phyloP scores from a whole-genome alignment of 192 early-diverging fungal genomes.

The Coemansia sp. region DNA sequence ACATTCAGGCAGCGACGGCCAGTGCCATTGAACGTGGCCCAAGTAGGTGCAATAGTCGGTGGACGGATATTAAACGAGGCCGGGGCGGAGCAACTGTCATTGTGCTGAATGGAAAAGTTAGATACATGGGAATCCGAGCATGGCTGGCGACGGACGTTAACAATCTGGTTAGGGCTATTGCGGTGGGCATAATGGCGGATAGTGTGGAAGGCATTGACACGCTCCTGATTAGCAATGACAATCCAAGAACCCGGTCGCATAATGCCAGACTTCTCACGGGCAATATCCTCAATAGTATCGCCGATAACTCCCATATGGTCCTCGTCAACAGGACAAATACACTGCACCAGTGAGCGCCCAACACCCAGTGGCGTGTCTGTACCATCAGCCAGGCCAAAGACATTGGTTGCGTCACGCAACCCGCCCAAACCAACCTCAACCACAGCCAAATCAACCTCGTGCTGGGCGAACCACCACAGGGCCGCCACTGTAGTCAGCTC shows the following conservation, averaged over 20 bases:
- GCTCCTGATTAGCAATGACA: conserved; percentile 39
- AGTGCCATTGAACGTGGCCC: conserved; percentile 43
- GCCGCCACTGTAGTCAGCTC: conserved; percentile 67
- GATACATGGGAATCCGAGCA: conserved; percentile 35
- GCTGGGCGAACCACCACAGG: conserved; percentile 59
- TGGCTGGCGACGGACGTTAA: conserved; percentile 48
- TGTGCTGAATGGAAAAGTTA: conserved; percentile 22
- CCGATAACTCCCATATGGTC: conserved; percentile 79
- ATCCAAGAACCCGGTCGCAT: conserved; percentile 56
- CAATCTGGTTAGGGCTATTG: conserved; percentile 30
- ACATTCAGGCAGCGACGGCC: conserved; percentile 37
- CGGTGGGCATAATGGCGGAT: conserved; percentile 39
- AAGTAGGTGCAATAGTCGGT: conserved; percentile 12
- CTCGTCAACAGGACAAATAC: conserved; percentile 66
- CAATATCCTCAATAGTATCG: conserved; percentile 63
- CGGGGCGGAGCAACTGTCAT: background rate
- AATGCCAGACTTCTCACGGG: conserved; percentile 78
- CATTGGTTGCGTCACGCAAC: conserved; percentile 78
- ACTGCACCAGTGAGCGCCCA: conserved; percentile 48
- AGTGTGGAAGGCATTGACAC: conserved; percentile 34
- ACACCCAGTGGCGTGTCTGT: conserved; percentile 55
- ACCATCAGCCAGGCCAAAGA: conserved; percentile 54
- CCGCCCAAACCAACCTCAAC: conserved; percentile 86
- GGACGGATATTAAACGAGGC: background rate
- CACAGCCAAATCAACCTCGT: conserved; percentile 67